phyloP scores from a whole-genome alignment of 2,329 filamentous ascomycete species.

The Rugonectria rugulosa region DNA sequence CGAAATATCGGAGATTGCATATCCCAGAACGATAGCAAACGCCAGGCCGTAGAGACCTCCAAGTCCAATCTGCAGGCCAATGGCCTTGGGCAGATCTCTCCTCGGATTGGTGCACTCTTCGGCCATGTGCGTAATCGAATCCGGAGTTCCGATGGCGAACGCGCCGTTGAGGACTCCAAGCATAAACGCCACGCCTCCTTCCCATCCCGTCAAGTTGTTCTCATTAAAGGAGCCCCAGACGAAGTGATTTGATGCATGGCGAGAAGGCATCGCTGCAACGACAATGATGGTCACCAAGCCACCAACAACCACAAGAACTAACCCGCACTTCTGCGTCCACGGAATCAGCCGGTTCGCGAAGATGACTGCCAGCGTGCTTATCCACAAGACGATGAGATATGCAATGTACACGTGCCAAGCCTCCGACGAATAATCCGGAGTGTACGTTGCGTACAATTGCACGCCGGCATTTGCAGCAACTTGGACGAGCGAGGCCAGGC shows the following conservation, averaged over 20 bases:
- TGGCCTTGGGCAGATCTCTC: slow-evolving; percentile 29
- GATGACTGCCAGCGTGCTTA: slow-evolving; percentile 28
- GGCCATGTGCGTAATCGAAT: slow-evolving; percentile 38
- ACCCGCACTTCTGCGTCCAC: slow-evolving; percentile 34
- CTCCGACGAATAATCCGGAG: slow-evolving; percentile 8
- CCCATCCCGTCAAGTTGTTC: slow-evolving; percentile 37
- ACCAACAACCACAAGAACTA: slow-evolving; percentile 31
- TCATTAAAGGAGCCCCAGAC: slow-evolving; percentile 35
- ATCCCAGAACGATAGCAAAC: slow-evolving; percentile 32
- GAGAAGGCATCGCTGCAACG: slow-evolving; percentile 30
- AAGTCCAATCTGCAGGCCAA: slow-evolving; percentile 35
- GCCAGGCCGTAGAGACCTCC: slow-evolving; percentile 33
- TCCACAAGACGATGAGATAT: slow-evolving; percentile 32
- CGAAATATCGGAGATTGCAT: slow-evolving; percentile 34
- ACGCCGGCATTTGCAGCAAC: slow-evolving; percentile 34
- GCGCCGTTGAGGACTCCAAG: slow-evolving; percentile 35
- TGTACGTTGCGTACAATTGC: slow-evolving; percentile 35
- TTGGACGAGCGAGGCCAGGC: slow-evolving; percentile 35
- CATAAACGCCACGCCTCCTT: slow-evolving; percentile 37
- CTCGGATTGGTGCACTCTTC: slow-evolving; percentile 32
- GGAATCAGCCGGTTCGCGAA: slow-evolving; percentile 36
- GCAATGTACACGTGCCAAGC: slow-evolving; percentile 38
- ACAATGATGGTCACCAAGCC: slow-evolving; percentile 34
- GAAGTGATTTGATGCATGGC: slow-evolving; percentile 31
- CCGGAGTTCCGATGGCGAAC: slow-evolving; percentile 35